Percentiles rank a stretch among this genome's conserved stretches.
Conservation (phyloP, 345 rosid species). For the Aquilaria malaccensis region DNA sequence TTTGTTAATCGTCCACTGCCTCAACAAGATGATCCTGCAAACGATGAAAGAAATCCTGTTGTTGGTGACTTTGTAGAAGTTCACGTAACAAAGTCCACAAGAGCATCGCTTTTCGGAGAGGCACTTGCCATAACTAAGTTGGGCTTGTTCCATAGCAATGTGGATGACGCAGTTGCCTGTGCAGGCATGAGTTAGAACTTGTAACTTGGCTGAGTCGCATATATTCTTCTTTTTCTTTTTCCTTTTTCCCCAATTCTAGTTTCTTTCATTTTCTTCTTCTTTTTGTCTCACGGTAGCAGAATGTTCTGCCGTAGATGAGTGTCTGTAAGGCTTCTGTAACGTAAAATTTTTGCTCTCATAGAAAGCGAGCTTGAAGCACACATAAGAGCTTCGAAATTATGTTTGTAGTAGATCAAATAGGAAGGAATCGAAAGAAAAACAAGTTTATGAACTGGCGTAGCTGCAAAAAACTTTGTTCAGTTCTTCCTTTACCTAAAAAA, state of each 20-base stretch:
- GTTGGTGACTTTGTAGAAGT: conserved; percentile 84
- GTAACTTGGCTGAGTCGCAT: too few species aligned
- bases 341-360: background rate
- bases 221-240: background rate
- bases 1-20: conserved; percentile 42
- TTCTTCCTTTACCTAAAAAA: too few species aligned
- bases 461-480: too few species aligned
- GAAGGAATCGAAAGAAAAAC: too few species aligned
- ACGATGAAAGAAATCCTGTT: conserved; percentile 38
- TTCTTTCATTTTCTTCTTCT: background rate
- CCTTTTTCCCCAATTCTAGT: background rate
- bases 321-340: background rate
- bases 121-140: conserved; percentile 71
- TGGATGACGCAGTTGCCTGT: conserved; percentile 39
- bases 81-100: conserved; percentile 47
- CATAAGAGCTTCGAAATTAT: background rate
- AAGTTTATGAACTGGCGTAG: too few species aligned
- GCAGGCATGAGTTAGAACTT: conserved; percentile 29
- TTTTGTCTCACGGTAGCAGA: conserved; percentile 4
- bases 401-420: too few species aligned
- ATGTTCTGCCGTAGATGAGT: conserved; percentile 1
- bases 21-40: conserved; percentile 21
- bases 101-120: conserved; percentile 71
- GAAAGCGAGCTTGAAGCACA: background rate
- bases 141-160: conserved; percentile 38